These are phyloP conservation scores for Teratosphaeria gauchensis DNA, from an alignment of 2,329 filamentous ascomycete species.

Conservation along the genomic window DNA sequence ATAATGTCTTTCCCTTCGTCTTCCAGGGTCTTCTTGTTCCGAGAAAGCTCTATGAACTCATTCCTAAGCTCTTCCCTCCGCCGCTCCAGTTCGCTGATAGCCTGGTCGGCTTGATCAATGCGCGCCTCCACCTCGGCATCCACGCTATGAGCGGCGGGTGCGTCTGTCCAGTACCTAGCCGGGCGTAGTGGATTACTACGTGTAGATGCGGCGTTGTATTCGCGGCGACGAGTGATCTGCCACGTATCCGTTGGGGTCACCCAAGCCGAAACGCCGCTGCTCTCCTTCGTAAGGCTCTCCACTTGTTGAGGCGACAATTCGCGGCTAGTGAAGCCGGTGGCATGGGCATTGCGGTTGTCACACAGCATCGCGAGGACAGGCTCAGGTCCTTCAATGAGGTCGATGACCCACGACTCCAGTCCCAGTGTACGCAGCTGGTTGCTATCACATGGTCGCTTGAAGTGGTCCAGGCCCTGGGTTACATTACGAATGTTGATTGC, in stretches of 20 bases:
- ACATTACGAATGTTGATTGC: constrained; percentile 63
- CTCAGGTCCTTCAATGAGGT: constrained; percentile 71
- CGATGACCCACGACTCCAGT: constrained; percentile 70
- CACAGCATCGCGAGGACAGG: constrained; percentile 84
- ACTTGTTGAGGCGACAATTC: constrained; percentile 61
- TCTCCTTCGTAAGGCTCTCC: constrained; percentile 41
- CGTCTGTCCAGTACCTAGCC: constrained; percentile 66
- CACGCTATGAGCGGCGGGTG: constrained; percentile 58
- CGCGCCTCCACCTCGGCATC: constrained; percentile 52
- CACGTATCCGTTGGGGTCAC: constrained; percentile 58
- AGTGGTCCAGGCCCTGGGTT: constrained; percentile 44
- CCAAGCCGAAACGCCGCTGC: constrained; percentile 54
- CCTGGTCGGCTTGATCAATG: constrained; percentile 34
- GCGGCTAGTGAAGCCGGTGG: constrained; percentile 53
- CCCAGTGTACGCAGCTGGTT: constrained; percentile 51
- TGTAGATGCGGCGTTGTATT: constrained; percentile 70
- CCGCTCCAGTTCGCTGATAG: constrained; percentile 30
- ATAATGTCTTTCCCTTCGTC: constrained; percentile 45
- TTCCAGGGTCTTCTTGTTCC: constrained; percentile 13
- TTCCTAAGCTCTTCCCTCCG: constrained; percentile 21
- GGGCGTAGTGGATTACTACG: constrained; percentile 49
- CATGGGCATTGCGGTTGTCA: constrained; percentile 58
- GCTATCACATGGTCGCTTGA: constrained; percentile 44
- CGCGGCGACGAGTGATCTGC: constrained; percentile 58
- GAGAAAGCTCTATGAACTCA: constrained; percentile 20